Percentiles rank a stretch among this genome's conserved stretches.
Evolutionary conservation across 495 filamentous ascomycete genomes (phyloP).

Genomic region (Lichenothelia convexa): DNA sequence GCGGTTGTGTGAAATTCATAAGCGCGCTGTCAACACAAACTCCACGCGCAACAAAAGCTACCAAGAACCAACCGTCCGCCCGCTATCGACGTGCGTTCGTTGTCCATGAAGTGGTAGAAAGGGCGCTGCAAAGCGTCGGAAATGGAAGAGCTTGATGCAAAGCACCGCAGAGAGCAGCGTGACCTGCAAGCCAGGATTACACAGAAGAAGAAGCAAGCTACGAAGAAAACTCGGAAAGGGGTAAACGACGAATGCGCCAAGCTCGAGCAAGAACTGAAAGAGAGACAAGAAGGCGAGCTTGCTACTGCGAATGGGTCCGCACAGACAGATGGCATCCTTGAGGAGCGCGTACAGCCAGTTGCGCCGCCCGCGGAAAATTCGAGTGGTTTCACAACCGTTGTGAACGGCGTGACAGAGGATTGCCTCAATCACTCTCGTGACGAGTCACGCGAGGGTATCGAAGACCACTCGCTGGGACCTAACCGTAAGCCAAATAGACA

Average conservation of each 20-base stretch:
- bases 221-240: slow-evolving; percentile 85
- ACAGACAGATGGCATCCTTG: neutral
- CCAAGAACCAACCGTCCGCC: no score
- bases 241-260: slow-evolving; percentile 42
- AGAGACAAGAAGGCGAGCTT: slow-evolving; percentile 36
- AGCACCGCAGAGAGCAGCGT: slow-evolving; percentile 74
- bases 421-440: no score
- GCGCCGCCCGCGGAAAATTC: neutral
- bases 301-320: slow-evolving; percentile 33
- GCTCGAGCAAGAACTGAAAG: slow-evolving; percentile 20
- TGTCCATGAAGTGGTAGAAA: no score
- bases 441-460: no score
- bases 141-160: slow-evolving; percentile 57
- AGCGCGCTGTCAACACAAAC: no score
- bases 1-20: no score
- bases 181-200: slow-evolving; percentile 72
- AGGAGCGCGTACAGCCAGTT: neutral
- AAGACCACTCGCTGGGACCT: slow-evolving; percentile 13
- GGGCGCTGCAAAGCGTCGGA: no score
- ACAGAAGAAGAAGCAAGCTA: slow-evolving; percentile 87
- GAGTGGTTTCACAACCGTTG: neutral
- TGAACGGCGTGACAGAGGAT: slow-evolving; percentile 7
- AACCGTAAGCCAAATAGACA: slow-evolving; percentile 70
- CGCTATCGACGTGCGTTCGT: no score
- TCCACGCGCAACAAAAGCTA: no score